phyloP scores from a whole-genome alignment of 306 rosid species.

The Luffa aegyptiaca region DNA sequence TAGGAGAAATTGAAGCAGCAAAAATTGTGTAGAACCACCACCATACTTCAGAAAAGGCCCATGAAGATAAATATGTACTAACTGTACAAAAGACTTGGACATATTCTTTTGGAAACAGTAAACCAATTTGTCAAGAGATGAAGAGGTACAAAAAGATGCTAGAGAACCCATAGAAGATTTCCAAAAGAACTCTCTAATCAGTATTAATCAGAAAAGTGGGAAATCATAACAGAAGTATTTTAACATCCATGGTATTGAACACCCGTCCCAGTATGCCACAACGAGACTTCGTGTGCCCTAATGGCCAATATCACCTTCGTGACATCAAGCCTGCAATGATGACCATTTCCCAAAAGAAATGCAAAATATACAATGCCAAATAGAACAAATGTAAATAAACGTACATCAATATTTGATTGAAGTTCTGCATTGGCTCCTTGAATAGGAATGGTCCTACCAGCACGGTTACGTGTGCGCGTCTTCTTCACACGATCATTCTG shows the following conservation, averaged over 20 bases:
- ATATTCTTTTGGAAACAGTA: background rate
- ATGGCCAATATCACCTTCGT: background rate
- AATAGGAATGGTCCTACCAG: slow-evolving; percentile 51
- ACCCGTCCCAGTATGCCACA: background rate
- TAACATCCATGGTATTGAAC: background rate
- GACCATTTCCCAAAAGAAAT: background rate
- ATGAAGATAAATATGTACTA: background rate
- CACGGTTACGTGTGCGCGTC: slow-evolving; percentile 49
- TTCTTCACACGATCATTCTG: slow-evolving; percentile 66
- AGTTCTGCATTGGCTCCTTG: slow-evolving; percentile 96
- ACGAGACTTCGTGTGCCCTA: background rate
- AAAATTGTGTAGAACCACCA: background rate
- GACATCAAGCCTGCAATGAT: background rate
- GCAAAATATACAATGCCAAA: background rate
- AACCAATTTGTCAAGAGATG: background rate
- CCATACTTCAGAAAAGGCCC: background rate
- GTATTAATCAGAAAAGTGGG: background rate
- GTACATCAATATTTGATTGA: slow-evolving; percentile 77
- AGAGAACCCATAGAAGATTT: background rate
- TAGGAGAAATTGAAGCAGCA: background rate
- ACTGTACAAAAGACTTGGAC: background rate
- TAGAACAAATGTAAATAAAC: slow-evolving; percentile 10
- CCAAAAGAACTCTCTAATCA: background rate
- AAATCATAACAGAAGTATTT: background rate
- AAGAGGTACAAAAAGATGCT: background rate